phyloP scores from a whole-genome alignment of 2,329 filamentous ascomycete genomes.

The Claviceps maximensis region DNA sequence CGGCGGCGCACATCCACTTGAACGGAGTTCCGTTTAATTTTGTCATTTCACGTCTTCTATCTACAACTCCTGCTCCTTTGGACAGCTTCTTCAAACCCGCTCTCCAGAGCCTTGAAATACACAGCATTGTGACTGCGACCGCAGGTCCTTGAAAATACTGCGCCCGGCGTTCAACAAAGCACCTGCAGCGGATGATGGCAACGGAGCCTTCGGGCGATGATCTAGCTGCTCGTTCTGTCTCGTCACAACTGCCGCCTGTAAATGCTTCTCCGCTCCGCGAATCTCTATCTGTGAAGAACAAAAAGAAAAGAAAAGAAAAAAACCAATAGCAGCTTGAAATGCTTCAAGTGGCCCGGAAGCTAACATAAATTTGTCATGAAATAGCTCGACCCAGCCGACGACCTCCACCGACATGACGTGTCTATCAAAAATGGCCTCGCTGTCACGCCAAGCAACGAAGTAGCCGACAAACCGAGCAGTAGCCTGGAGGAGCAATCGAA shows the following conservation, averaged over 20 bases:
- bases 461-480: slow-evolving; percentile 44
- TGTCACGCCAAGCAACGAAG: slow-evolving; percentile 31
- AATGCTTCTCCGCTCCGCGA: slow-evolving; percentile 6
- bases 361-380: background rate
- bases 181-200: slow-evolving; percentile 45
- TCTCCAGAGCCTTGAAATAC: background rate
- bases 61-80: background rate
- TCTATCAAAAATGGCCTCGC: slow-evolving; percentile 35
- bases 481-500: slow-evolving; percentile 45
- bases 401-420: slow-evolving; percentile 30
- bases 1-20: background rate
- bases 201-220: slow-evolving; percentile 43
- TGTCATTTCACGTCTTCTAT: background rate
- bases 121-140: slow-evolving; percentile 8
- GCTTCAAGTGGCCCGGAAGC: background rate
- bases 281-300: background rate
- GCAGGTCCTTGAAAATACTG: slow-evolving; percentile 9
- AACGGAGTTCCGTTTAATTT: background rate
- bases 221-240: slow-evolving; percentile 40
- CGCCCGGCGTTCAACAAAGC: slow-evolving; percentile 15
- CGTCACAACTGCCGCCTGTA: slow-evolving; percentile 32
- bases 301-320: too few species aligned
- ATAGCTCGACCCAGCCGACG: slow-evolving; percentile 25
- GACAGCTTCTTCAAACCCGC: background rate
- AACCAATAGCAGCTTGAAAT: background rate